phyloP scores from a whole-genome alignment of 768 basidiomycete species.

The Lactifluus volemus region DNA sequence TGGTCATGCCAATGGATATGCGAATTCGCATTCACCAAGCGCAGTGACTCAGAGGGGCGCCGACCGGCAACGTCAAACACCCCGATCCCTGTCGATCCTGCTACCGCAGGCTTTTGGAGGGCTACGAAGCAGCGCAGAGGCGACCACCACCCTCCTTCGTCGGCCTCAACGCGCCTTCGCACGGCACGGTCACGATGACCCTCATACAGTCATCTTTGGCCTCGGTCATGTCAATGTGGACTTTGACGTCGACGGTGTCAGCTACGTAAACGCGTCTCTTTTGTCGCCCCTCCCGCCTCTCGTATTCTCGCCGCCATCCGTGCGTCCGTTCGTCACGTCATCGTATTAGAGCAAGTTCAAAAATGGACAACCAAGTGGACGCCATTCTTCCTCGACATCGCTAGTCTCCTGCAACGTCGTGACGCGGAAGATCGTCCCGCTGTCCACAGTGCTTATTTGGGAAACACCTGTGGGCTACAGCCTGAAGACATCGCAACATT shows the following conservation, averaged over 20 bases:
- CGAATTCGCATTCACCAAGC: conserved; percentile 28
- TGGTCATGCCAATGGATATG: conserved; percentile 24
- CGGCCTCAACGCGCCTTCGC: conserved; percentile 51
- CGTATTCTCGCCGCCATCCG: conserved; percentile 54
- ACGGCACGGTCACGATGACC: conserved; percentile 42
- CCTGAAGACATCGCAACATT: conserved; percentile 42
- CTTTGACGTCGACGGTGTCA: conserved; percentile 45
- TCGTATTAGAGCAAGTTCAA: conserved; percentile 77
- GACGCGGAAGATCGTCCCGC: conserved; percentile 39
- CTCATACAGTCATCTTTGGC: conserved; percentile 62
- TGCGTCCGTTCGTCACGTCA: conserved; percentile 49
- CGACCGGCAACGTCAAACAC: conserved; percentile 19
- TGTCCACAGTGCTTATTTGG: conserved; percentile 58
- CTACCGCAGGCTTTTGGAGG: conserved; percentile 33
- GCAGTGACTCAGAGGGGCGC: conserved; percentile 24
- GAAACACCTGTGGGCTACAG: conserved; percentile 34
- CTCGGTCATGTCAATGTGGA: conserved; percentile 46
- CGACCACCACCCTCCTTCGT: conserved; percentile 53
- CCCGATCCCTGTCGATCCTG: conserved; percentile 20
- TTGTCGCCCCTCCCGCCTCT: conserved; percentile 58
- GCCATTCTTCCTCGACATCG: conserved; percentile 76
- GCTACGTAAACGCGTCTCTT: conserved; percentile 56
- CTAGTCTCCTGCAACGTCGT: conserved; percentile 58
- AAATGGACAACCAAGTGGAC: conserved; percentile 80
- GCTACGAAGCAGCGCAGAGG: conserved; percentile 63